These are phyloP conservation scores for Rosa lucieae DNA, from an alignment of 306 rosid species.

Conservation along the genomic window DNA sequence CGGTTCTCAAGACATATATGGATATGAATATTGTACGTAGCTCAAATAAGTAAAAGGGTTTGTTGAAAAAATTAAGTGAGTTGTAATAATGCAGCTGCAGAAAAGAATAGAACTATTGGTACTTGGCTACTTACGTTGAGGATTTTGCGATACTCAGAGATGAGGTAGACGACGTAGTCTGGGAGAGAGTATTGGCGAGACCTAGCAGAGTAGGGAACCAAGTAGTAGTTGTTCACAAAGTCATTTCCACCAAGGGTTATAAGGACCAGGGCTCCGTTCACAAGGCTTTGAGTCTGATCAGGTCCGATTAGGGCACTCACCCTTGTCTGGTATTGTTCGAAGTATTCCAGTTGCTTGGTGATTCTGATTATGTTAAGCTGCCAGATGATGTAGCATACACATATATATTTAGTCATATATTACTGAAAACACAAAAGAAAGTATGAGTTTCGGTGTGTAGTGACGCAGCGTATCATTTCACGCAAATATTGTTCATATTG, in stretches of 20 bases:
- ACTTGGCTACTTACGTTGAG: slow-evolving; percentile 40
- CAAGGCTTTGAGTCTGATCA: slow-evolving; percentile 37
- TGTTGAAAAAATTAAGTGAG: too few species aligned
- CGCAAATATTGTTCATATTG: not conserved
- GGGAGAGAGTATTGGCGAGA: slow-evolving; percentile 87
- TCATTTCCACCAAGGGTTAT: slow-evolving; percentile 89
- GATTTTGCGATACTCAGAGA: slow-evolving; percentile 71
- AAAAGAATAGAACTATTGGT: not conserved
- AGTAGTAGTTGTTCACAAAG: slow-evolving; percentile 83
- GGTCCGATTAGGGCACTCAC: slow-evolving; percentile 56
- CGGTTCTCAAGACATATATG: not conserved
- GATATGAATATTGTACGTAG: not conserved
- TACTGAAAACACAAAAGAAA: too few species aligned
- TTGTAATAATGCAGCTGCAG: not conserved
- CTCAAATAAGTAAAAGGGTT: not conserved
- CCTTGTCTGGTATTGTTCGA: slow-evolving; percentile 56
- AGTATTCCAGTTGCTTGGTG: slow-evolving; percentile 53
- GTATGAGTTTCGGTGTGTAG: too few species aligned
- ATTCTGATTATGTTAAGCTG: slow-evolving; percentile 77
- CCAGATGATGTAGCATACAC: not conserved
- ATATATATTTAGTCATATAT: not conserved
- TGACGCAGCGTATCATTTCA: not conserved
- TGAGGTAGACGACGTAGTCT: slow-evolving; percentile 59
- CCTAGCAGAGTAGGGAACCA: slow-evolving; percentile 77
- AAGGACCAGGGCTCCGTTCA: slow-evolving; percentile 57